phyloP scores from a whole-genome alignment of 768 basidiomycete species.

The Leccinum ochraceum region DNA sequence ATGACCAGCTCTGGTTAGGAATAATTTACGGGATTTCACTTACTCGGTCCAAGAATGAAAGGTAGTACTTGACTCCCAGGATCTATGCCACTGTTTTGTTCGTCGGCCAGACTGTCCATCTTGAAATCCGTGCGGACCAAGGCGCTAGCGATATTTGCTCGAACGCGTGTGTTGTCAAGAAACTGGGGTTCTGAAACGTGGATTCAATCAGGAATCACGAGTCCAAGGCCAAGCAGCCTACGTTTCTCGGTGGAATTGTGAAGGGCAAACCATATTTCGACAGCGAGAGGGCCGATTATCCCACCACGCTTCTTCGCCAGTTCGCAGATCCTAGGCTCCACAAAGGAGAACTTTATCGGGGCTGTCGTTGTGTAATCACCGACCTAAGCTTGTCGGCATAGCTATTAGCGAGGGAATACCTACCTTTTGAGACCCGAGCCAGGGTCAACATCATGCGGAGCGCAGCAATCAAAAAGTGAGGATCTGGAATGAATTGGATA shows the following conservation, averaged over 20 bases:
- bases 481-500: slow-evolving; percentile 5
- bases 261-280: slow-evolving; percentile 21
- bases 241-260: slow-evolving; percentile 8
- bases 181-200: slow-evolving; percentile 8
- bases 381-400: too few species aligned
- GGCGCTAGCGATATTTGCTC: slow-evolving; percentile 21
- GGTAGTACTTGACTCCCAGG: slow-evolving; percentile 1
- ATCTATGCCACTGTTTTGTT: background rate
- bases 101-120: background rate
- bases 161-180: slow-evolving; percentile 7
- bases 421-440: slow-evolving; percentile 18
- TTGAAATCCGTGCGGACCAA: slow-evolving; percentile 10
- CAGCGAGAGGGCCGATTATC: slow-evolving; percentile 23
- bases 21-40: background rate
- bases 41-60: slow-evolving; percentile 22
- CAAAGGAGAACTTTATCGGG: background rate
- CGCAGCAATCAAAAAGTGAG: slow-evolving; percentile 12
- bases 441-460: slow-evolving; percentile 22
- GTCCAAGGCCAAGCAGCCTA: background rate
- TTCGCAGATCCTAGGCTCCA: slow-evolving; percentile 17
- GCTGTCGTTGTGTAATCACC: too few species aligned
- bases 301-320: slow-evolving; percentile 9
- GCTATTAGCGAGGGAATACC: background rate
- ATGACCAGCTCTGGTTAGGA: background rate
- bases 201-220: background rate